phyloP scores from a whole-genome alignment of 306 rosid species.

The Amphicarpaea edgeworthii region DNA sequence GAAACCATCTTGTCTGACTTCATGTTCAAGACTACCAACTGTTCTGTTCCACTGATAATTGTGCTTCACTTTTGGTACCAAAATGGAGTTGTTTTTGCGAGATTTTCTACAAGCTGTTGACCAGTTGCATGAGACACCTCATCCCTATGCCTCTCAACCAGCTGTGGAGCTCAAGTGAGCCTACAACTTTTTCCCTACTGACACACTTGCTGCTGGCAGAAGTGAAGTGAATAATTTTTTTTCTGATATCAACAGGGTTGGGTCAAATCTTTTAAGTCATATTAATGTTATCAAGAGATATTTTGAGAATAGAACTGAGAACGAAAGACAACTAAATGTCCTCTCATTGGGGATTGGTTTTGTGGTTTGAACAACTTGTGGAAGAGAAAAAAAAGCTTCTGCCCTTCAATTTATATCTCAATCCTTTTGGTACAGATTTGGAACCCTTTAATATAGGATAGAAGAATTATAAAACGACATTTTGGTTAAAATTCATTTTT shows the following conservation, averaged over 20 bases:
- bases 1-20: constrained; percentile 26
- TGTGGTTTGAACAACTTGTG: constrained; percentile 18
- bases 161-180: not conserved
- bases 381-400: not conserved
- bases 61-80: constrained; percentile 31
- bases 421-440: constrained; percentile 15
- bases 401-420: constrained; percentile 17
- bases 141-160: constrained; percentile 14
- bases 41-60: not conserved
- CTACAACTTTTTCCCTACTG: not conserved
- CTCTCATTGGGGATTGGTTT: not conserved
- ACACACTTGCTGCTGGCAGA: constrained; percentile 24
- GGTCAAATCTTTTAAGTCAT: constrained; percentile 18
- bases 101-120: constrained; percentile 8
- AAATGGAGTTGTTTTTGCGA: not conserved
- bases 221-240: constrained; percentile 11
- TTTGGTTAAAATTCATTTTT: constrained; percentile 2
- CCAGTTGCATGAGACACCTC: constrained; percentile 21
- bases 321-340: not conserved
- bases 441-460: not conserved
- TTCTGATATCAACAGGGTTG: not conserved
- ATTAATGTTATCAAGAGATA: not conserved
- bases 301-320: not conserved
- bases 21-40: not conserved
- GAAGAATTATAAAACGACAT: not conserved